Percentiles rank a stretch among this genome's conserved stretches.
Conservation (phyloP, 208 protist genomes). For the Leishmania tropica region DNA sequence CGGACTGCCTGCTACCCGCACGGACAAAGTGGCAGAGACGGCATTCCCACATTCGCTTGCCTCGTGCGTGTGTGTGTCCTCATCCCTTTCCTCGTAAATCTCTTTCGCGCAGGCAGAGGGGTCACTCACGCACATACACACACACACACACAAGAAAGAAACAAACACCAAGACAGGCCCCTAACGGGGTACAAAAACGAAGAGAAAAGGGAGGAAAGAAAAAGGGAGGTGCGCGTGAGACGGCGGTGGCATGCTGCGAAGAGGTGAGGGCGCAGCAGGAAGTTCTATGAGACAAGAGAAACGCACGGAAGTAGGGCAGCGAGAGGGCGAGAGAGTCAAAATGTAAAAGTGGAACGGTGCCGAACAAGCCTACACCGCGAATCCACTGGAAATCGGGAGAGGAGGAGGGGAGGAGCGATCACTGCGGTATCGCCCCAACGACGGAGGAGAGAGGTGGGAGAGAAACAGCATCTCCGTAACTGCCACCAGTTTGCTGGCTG, state of each 20-base stretch:
- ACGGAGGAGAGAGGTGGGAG: not conserved
- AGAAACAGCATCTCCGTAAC: not conserved
- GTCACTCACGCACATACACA: not conserved
- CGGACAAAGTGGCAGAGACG: not conserved
- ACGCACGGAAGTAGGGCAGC: not conserved
- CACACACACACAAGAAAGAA: not conserved
- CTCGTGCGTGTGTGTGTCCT: not conserved
- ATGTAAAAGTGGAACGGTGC: not conserved
- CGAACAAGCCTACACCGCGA: not conserved
- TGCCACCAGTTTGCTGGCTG: not conserved
- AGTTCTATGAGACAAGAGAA: not conserved
- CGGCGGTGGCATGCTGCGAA: not conserved
- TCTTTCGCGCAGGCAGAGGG: too few species aligned
- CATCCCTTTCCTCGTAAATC: too few species aligned
- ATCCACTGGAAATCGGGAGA: not conserved
- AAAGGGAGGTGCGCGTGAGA: constrained; percentile 5
- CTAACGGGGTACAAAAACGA: not conserved
- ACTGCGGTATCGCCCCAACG: not conserved
- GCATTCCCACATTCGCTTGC: not conserved
- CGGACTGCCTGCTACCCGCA: not conserved
- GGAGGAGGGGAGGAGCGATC: not conserved
- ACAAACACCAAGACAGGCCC: not conserved
- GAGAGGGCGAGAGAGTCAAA: not conserved
- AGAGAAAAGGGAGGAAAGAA: not conserved
- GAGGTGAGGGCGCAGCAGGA: constrained; percentile 13